These are phyloP conservation scores for Prosopis cineraria DNA, from an alignment of 306 rosid genomes.

Conservation along the genomic window DNA sequence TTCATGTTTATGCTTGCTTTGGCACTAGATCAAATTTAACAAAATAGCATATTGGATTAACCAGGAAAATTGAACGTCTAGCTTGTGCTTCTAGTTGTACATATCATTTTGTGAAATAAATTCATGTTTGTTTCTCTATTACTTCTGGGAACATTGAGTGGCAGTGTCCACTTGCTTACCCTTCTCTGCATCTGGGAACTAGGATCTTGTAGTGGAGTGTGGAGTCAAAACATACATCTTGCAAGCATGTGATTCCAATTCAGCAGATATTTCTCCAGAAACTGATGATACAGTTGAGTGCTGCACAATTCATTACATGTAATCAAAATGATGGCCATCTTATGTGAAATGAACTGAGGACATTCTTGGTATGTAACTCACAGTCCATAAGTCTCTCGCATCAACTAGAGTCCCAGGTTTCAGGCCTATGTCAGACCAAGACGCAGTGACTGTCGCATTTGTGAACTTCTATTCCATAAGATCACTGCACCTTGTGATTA, in stretches of 20 bases:
- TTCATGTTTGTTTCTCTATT: not conserved
- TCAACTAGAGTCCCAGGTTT: slow-evolving; percentile 31
- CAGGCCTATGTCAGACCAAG: slow-evolving; percentile 63
- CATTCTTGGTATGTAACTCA: slow-evolving; percentile 8
- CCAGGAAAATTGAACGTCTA: not conserved
- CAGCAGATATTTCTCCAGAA: slow-evolving; percentile 39
- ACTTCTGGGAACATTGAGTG: not conserved
- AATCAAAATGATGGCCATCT: slow-evolving; percentile 6
- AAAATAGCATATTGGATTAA: not conserved
- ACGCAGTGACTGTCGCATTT: slow-evolving; percentile 54
- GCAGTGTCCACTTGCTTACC: not conserved
- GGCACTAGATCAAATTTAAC: not conserved
- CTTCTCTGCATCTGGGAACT: not conserved
- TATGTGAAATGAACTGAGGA: not conserved
- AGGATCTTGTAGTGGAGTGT: slow-evolving; percentile 18
- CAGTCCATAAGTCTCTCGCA: slow-evolving; percentile 66
- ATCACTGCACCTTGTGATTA: slow-evolving; percentile 48
- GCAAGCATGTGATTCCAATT: slow-evolving; percentile 64
- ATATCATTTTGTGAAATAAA: not conserved
- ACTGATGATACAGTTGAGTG: slow-evolving; percentile 44
- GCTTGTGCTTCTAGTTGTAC: not conserved
- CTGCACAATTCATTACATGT: slow-evolving; percentile 43
- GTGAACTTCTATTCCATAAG: slow-evolving; percentile 68
- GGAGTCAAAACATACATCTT: slow-evolving; percentile 65
- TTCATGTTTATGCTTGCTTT: not conserved